These are phyloP conservation scores for Simplicillium aogashimaense DNA, from an alignment of 2,329 filamentous ascomycete species.

Conservation along the genomic window DNA sequence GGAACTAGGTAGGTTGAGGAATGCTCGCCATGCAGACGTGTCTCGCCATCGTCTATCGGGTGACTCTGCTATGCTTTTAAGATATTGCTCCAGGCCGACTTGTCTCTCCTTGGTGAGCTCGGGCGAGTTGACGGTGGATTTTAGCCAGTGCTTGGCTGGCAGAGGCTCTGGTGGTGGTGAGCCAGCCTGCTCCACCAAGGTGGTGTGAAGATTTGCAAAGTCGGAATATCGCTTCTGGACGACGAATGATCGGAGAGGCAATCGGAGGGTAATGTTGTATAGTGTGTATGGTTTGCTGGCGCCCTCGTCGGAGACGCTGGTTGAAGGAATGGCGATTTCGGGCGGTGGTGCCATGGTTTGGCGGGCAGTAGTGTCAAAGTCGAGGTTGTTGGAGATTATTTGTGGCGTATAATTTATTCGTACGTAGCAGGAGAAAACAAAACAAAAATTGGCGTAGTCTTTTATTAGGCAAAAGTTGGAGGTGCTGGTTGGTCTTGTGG, in stretches of 20 bases:
- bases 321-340: conserved; percentile 60
- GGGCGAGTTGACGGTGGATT: conserved; percentile 58
- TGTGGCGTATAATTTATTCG: background rate
- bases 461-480: background rate
- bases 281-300: conserved; percentile 59
- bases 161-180: conserved; percentile 55
- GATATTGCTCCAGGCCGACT: conserved; percentile 57
- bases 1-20: conserved; percentile 56
- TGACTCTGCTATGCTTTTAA: conserved; percentile 60
- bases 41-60: conserved; percentile 71
- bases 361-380: background rate
- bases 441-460: too few relatives aligned
- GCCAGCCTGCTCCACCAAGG: conserved; percentile 50
- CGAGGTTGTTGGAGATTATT: background rate
- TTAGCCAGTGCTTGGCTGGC: conserved; percentile 69
- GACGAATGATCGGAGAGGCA: conserved; percentile 66
- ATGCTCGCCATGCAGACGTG: conserved; percentile 60
- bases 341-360: conserved; percentile 50
- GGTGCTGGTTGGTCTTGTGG: background rate
- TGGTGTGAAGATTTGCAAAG: conserved; percentile 56
- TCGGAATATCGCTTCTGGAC: conserved; percentile 78
- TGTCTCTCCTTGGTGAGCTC: conserved; percentile 65
- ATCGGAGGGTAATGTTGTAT: conserved; percentile 69
- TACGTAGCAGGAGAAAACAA: too few relatives aligned
- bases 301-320: conserved; percentile 42